These are phyloP conservation scores for Neonectria punicea DNA, from an alignment of 2,329 filamentous ascomycete genomes.

Conservation along the genomic window DNA sequence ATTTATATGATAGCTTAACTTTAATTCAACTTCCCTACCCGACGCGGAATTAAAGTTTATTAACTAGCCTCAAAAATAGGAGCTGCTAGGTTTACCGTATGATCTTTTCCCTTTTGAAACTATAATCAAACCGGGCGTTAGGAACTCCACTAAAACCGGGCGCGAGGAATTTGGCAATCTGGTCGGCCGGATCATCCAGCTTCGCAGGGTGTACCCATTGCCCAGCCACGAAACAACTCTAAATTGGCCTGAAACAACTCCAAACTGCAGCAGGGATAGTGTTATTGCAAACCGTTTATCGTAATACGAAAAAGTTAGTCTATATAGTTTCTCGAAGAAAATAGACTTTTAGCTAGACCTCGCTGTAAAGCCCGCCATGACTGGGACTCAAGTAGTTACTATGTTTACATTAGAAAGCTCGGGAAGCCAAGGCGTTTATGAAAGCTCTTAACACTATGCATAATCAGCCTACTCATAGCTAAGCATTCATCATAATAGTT, in stretches of 20 bases:
- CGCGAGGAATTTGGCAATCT: neutral
- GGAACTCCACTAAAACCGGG: neutral
- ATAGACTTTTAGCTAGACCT: neutral
- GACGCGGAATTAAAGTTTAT: neutral
- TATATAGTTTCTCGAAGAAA: neutral
- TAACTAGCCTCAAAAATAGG: neutral
- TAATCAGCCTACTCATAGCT: too few species aligned
- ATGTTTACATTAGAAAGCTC: too few species aligned
- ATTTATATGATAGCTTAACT: neutral
- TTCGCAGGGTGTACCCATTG: neutral
- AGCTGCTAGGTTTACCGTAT: neutral
- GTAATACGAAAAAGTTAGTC: neutral
- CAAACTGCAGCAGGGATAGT: neutral
- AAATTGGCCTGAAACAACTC: neutral
- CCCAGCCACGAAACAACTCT: neutral
- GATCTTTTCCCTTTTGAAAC: neutral
- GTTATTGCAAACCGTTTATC: neutral
- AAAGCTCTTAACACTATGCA: too few species aligned
- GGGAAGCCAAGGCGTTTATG: too few species aligned
- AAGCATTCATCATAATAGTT: too few species aligned
- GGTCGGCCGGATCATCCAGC: neutral
- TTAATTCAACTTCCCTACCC: neutral
- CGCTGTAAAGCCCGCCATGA: neutral
- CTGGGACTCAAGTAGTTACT: too few species aligned
- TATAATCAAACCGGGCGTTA: neutral